Evolutionary conservation across 176 grass and related monocot genomes (phyloP).

Genomic region (Guadua angustifolia): DNA sequence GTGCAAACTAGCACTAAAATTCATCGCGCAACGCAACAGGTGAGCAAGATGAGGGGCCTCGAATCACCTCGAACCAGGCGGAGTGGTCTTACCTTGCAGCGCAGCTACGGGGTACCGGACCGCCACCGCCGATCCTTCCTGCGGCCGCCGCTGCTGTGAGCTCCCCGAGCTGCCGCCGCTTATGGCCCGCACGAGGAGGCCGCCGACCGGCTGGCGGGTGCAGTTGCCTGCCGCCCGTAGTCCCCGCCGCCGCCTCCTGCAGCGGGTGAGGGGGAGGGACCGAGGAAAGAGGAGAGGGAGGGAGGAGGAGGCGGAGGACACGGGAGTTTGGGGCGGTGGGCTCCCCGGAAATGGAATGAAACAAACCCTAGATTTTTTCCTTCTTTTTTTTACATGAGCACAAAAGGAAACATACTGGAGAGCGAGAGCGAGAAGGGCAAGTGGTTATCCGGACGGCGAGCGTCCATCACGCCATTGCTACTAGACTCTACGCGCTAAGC

Average conservation of each 20-base stretch:
- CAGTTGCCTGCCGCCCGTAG: too few species aligned
- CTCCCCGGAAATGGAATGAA: constrained; percentile 33
- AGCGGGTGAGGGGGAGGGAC: background rate
- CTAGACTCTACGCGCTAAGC: too few species aligned
- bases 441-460: too few species aligned
- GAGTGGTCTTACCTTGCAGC: constrained; percentile 11
- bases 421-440: too few species aligned
- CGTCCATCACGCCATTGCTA: too few species aligned
- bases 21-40: constrained; percentile 1
- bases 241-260: background rate
- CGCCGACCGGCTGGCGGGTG: too few species aligned
- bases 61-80: constrained; percentile 19
- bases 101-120: background rate
- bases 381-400: background rate
- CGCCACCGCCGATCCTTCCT: too few species aligned
- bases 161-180: constrained; percentile 17
- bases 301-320: background rate
- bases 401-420: background rate
- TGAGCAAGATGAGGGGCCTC: background rate
- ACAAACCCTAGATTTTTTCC: constrained; percentile 40
- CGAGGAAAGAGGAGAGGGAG: background rate
- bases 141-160: background rate
- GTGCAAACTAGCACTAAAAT: background rate
- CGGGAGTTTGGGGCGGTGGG: background rate
- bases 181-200: too few species aligned